Evolutionary conservation across 176 grass and related monocot species (phyloP), one percentile per base, ranked within the genome.

Genomic region (Musa schizocarpa): DNA sequence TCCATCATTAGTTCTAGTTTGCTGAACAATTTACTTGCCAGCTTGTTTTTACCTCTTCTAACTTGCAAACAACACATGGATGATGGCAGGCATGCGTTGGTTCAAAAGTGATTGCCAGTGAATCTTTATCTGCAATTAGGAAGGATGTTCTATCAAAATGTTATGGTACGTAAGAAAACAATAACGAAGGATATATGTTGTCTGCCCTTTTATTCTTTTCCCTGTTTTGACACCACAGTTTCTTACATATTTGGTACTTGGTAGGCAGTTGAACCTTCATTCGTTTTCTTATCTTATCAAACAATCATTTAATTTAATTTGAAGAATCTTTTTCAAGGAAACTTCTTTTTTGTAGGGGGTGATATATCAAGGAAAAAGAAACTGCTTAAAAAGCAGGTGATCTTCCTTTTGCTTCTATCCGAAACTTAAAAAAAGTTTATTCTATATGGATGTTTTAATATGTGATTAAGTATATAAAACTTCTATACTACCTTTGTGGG

Each of bases 321-420:
- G 9, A 52, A 53, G 65, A 23, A 7, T 77, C 69, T 77, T 65
- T 66, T 74, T 74, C 78, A 20, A 72, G 1, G 13, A 75, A 14
- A 61, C 74, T 83, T 78, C 20, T 80, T 65, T 89, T 79, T 72
- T 80, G 49, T 78, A 97, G 93, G 93, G 11, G 93, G 93, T 75
- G 93, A 97, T 82, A 87, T 97, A 88, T 16, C 93, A 54, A 97
- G 93, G 83, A 97, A 97, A 89, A 97, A 97, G 84, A 97, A 97
- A 73, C 82, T 97, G 72, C 76, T 97, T 67, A 92, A 86, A 75
- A 97, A 97, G 77, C 93, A 97, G 89, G 93, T 96, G 81, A 77
- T 56, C 61, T 63, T 86, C 71, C 29, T 23, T 52, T 57, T 43
- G 34, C 34, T 43, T 43, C 34, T 43, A 43, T 43, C 4, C 34